Evolutionary conservation across 805 yeast genomes (phyloP), one percentile per base, ranked within the genome.

Genomic region (Cyberlindnera meyerae): DNA sequence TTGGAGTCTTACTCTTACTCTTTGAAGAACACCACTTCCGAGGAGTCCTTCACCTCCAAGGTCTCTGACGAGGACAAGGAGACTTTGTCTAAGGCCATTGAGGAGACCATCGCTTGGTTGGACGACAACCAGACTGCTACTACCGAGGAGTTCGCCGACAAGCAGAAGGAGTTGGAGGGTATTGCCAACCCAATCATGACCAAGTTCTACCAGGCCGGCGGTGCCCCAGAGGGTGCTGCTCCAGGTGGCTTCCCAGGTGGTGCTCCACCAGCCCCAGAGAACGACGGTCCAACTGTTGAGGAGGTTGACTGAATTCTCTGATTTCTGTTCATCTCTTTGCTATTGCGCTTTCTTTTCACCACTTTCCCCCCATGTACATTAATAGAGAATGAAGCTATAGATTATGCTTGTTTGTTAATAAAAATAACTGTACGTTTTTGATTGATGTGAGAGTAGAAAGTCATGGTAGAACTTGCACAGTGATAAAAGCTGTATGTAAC

Each of bases 171-270:
- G 71, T 80, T 89, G 60, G 97, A 90, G 75, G 82, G 77, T 54
- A 74, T 82, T 68, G 95, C 96, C 53, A 89, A 89, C 77, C 97
- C 97, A 66, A 86, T 89, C 70, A 82, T 89, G 87, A 77, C 87
- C 65, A 87, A 89, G 77, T 87, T 93, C 77, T 90, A 90, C 81
- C 93, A 85, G 68, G 95, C 88, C 65, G 95, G 87, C 65, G 95
- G 85, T 66, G 82, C 80, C 50, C 79, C 82, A 58, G 83, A 75
- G 51, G 86, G 46, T 38, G 55, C 45, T 42, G 51, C 79, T 57
- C 72, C 71, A 52, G 74, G 73, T 55, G 70, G 74, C 45, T 61
- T 61, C 66, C 72, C 66, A 52, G 82, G 80, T 57, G 76, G 70
- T 51, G 75, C 71, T 41, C 65, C 61, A 36, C 66, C 66, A 48